Evolutionary conservation across 2,329 filamentous ascomycete species (phyloP).

Genomic region (Botrytis cinerea): DNA sequence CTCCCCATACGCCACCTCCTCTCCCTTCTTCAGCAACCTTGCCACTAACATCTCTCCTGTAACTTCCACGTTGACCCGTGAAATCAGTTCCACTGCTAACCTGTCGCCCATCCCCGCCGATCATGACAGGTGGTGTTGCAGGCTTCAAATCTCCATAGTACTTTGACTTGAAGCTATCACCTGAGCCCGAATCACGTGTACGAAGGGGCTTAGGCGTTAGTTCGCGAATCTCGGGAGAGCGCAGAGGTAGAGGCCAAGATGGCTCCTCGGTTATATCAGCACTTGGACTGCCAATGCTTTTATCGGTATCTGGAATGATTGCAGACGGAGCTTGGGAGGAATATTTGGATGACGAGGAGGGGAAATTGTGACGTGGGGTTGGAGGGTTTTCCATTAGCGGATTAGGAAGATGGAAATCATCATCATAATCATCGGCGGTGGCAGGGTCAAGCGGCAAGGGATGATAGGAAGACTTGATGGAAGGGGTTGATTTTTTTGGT

Average conservation of each 20-base stretch:
- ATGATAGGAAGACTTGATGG: constrained; percentile 30
- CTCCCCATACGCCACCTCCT: constrained; percentile 36
- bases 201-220: constrained; percentile 31
- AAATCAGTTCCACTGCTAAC: constrained; percentile 62
- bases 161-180: constrained; percentile 51
- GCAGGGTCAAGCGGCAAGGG: constrained; percentile 29
- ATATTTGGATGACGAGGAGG: constrained; percentile 43
- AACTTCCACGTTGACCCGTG: constrained; percentile 35
- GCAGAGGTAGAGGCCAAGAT: constrained; percentile 14
- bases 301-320: constrained; percentile 43
- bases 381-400: constrained; percentile 56
- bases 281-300: constrained; percentile 44
- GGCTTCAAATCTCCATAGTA: constrained; percentile 61
- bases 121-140: constrained; percentile 55
- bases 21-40: constrained; percentile 71
- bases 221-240: constrained; percentile 22
- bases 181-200: constrained; percentile 16
- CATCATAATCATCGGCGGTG: constrained; percentile 45
- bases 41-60: constrained; percentile 66
- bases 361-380: constrained; percentile 38
- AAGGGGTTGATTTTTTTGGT: constrained; percentile 30
- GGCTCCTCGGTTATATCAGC: constrained; percentile 49
- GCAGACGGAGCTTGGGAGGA: constrained; percentile 34
- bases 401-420: constrained; percentile 47
- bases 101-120: constrained; percentile 48